A percentile compares a stretch with the other conserved stretches of the same genome.
These are phyloP conservation scores for Silene coronaria DNA, from an alignment of 179 eudicot genomes.

Conservation along the genomic window DNA sequence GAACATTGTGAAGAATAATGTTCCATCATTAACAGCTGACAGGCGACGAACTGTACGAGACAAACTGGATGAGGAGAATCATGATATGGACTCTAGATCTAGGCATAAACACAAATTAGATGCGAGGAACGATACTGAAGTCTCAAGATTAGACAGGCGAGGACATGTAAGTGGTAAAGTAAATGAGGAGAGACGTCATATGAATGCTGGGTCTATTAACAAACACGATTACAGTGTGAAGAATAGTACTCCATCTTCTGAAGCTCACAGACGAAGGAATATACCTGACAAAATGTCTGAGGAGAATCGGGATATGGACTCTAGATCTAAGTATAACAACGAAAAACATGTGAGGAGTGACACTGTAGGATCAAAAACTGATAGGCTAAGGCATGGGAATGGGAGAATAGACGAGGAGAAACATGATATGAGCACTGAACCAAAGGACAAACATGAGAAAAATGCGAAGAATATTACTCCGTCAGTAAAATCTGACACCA, in stretches of 20 bases:
- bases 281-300: slow-evolving; percentile 34
- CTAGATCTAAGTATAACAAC: slow-evolving; percentile 17
- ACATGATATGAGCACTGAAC: slow-evolving; percentile 23
- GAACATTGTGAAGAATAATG: slow-evolving; percentile 25
- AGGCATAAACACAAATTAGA: slow-evolving; percentile 27
- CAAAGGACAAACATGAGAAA: slow-evolving; percentile 26
- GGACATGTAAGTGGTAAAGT: slow-evolving; percentile 32
- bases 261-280: slow-evolving; percentile 36
- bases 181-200: slow-evolving; percentile 28
- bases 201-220: slow-evolving; percentile 23
- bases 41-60: slow-evolving; percentile 35
- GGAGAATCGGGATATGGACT: slow-evolving; percentile 23
- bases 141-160: slow-evolving; percentile 33
- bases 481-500: slow-evolving; percentile 33
- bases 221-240: slow-evolving; percentile 25
- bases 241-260: slow-evolving; percentile 19
- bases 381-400: slow-evolving; percentile 32
- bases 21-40: slow-evolving; percentile 30
- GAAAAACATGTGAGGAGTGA: slow-evolving; percentile 26
- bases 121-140: slow-evolving; percentile 20
- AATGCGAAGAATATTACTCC: slow-evolving; percentile 22
- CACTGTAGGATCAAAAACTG: slow-evolving; percentile 28
- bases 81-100: slow-evolving; percentile 29
- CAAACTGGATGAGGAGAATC: slow-evolving; percentile 30
- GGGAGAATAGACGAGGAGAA: slow-evolving; percentile 32